A percentile compares a stretch with the other conserved stretches of the same genome.
Evolutionary conservation across 2,329 filamentous ascomycete species (phyloP).

Genomic region (Aspergillus neoniger): DNA sequence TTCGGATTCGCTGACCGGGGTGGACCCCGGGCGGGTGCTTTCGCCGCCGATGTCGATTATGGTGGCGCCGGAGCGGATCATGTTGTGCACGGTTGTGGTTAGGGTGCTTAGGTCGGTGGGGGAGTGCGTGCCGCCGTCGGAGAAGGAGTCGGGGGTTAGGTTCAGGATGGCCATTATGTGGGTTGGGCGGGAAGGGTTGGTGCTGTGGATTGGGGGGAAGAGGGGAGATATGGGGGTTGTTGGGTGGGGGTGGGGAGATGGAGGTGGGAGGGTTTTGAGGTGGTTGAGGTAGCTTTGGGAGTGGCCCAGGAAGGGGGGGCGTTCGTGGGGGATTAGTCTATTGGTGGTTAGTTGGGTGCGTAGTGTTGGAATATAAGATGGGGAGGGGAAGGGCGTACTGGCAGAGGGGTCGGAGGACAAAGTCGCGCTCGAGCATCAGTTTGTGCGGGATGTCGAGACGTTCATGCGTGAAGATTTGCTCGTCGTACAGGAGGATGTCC

Average conservation of each 20-base stretch:
- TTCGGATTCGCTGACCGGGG: conserved; percentile 68
- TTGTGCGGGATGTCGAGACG: conserved; percentile 83
- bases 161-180: conserved; percentile 94
- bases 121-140: conserved; percentile 74
- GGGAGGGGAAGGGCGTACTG: conserved; percentile 34
- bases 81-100: conserved; percentile 58
- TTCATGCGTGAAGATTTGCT: conserved; percentile 65
- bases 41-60: conserved; percentile 94
- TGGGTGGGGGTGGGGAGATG: conserved; percentile 39
- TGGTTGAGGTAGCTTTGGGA: conserved; percentile 37
- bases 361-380: conserved; percentile 14
- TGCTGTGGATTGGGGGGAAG: conserved; percentile 60
- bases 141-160: conserved; percentile 94
- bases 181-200: conserved; percentile 61
- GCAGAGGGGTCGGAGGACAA: conserved; percentile 83
- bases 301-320: conserved; percentile 33
- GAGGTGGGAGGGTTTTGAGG: conserved; percentile 37
- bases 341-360: conserved; percentile 8
- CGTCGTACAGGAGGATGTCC: conserved; percentile 82
- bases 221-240: conserved; percentile 41
- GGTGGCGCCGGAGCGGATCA: conserved; percentile 70
- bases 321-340: conserved; percentile 47
- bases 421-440: conserved; percentile 85
- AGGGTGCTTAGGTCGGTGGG: conserved; percentile 53
- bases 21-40: conserved; percentile 78